Evolutionary conservation across 306 rosid species (phyloP), one percentile per base, ranked within the genome.

Genomic region (Vigna nakashimae): DNA sequence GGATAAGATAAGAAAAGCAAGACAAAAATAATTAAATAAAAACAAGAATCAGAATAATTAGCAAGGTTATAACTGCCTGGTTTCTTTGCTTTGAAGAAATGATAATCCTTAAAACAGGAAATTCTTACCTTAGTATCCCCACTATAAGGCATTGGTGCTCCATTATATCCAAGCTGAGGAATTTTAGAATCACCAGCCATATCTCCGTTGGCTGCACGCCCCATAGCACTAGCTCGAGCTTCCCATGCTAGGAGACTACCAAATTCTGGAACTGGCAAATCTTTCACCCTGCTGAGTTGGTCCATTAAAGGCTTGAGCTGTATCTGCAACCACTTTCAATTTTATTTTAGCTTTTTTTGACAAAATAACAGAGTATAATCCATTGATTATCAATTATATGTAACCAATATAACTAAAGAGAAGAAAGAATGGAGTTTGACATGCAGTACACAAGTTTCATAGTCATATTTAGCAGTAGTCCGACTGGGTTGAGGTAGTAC

Each of bases 161-260:
- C 98, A 86, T 90, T 85, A 62, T 89, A 90, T 38, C 92, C 97
- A 69, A 89, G 34, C 52, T 86, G 88, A 40, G 93, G 82, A 17
- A 88, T 83, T 87, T 86, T 92, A 74, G 97, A 87, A 55, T 96
- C 98, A 82, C 93, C 91, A 56, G 51, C 81, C 49, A 80, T 80
- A 78, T 90, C 97, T 51, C 97, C 97, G 79, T 94, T 89, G 65
- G 82, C 93, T 24, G 89, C 91, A 81, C 92, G 95, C 91, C 60
- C 53, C 56, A 67, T 32, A 65, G 93, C 92, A 84, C 93, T 88
- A 64, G 98, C 98, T 73, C 92, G 88, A 63, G 90, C 96, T 84
- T 95, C 98, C 98, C 98, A 95, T 82, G 98, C 98, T 81, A 82
- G 91, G 86, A 95, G 98, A 77, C 71, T 88, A 71, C 97, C 96